Evolutionary conservation across 768 basidiomycete genomes (phyloP), one percentile per base, ranked within the genome.

Genomic region (Xerocomellus chrysenteron): DNA sequence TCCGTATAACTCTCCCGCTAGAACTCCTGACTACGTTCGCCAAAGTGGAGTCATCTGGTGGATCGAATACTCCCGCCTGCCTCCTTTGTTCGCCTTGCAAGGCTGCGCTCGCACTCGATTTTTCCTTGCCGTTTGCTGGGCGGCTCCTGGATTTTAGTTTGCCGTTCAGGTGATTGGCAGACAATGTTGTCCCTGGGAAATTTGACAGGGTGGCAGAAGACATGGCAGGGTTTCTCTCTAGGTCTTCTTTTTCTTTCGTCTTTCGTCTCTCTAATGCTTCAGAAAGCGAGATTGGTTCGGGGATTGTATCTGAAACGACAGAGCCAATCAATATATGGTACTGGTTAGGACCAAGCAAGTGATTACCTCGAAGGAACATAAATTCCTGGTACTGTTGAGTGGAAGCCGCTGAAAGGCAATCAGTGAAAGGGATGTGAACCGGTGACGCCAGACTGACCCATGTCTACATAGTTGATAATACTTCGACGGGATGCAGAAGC

Each of bases 331-430:
- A 33, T 43, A 43, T 10, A 44, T 32, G 28, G 16, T 13, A 32
- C 4, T 28, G 33, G 37, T 41, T 13, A 52, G 16, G 37, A 49
- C 12, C 3, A 33, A 21, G 13, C 10, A 45, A 39, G n/a, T 10
- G 30, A 70, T 47, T 60, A 85, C 88, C 88, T 72, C 77, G 73
- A n/a, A 90, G 80, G 61, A 89, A 88, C 78, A 80, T 82, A 60
- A 88, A 86, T 63, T 88, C 85, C 66, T 84, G 82, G 59, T 84
- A 83, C 62, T 82, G 81, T 51, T 80, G 76, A 4, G 82, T 80
- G 8, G 85, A 80, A 37, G 75, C 74, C 35, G 86, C 88, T 90
- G 54, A 30, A 58, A 52, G 53, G 48, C 13, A 42, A 48, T 64
- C 47, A 64, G 49, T 30, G n/a, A 45, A 26, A 26, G 28, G 30